These are phyloP conservation scores for Plasmodium ovale DNA, from an alignment of 169 alveolate species.

Conservation along the genomic window DNA sequence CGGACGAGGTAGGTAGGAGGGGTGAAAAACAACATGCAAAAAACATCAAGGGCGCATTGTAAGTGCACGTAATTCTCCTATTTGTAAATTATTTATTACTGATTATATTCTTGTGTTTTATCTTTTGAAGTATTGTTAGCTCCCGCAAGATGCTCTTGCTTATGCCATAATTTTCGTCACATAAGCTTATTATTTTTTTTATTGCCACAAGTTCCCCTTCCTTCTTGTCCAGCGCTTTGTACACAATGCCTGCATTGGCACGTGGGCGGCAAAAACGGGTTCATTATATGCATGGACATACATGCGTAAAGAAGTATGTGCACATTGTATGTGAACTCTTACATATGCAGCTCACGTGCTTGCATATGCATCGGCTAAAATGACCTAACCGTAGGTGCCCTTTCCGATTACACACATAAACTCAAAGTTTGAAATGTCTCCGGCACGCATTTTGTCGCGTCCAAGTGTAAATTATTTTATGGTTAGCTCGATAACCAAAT, in stretches of 20 bases:
- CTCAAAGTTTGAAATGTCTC: conserved; percentile 49
- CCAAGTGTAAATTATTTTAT: neutral
- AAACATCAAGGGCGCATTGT: neutral
- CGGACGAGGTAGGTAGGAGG: neutral
- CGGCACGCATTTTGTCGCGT: conserved; percentile 19
- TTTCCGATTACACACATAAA: conserved; percentile 68
- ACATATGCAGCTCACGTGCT: neutral
- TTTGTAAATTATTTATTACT: conserved; percentile 1
- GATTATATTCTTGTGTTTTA: conserved; percentile 69
- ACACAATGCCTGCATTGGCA: conserved; percentile 26
- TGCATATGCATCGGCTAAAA: neutral
- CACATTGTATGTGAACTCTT: neutral
- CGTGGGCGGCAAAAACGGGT: neutral
- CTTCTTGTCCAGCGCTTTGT: conserved; percentile 60
- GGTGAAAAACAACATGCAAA: neutral
- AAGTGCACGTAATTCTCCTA: neutral
- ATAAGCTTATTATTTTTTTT: conserved; percentile 56
- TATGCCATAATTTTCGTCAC: conserved; percentile 64
- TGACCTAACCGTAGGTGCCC: conserved; percentile 68
- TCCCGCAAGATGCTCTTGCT: conserved; percentile 68
- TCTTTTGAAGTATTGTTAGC: conserved; percentile 69
- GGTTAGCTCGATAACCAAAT: neutral
- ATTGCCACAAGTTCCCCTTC: conserved; percentile 63
- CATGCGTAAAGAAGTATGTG: neutral
- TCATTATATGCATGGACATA: conserved; percentile 10